These are phyloP conservation scores for Xerocomellus intermedius DNA, from an alignment of 768 basidiomycete species.

Conservation along the genomic window DNA sequence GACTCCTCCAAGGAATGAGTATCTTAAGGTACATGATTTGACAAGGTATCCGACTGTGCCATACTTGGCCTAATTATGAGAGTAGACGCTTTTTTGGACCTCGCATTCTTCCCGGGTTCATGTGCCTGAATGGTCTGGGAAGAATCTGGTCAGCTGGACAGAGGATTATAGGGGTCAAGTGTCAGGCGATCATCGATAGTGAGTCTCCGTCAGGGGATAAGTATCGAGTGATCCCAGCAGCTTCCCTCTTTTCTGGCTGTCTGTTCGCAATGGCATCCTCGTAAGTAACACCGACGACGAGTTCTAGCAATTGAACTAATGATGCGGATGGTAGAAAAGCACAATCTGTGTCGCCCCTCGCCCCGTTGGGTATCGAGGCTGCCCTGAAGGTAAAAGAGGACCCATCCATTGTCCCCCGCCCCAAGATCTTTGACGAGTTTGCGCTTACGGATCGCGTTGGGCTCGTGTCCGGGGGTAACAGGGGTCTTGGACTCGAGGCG, in stretches of 20 bases:
- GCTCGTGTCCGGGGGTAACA: conserved; percentile 61
- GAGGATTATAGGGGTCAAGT: no score
- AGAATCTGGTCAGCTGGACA: no score
- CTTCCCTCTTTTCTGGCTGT: neutral
- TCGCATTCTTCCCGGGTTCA: no score
- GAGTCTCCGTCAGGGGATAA: no score
- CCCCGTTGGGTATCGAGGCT: conserved; percentile 61
- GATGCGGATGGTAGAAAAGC: conserved; percentile 10
- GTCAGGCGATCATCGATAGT: neutral
- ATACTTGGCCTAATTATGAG: no score
- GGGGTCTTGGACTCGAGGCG: conserved; percentile 83
- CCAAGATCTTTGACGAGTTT: conserved; percentile 62
- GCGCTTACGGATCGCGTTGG: conserved; percentile 55
- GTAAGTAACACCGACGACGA: conserved; percentile 2
- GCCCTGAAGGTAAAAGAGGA: conserved; percentile 47
- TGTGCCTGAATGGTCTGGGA: no score
- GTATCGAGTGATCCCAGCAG: neutral
- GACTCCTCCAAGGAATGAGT: no score
- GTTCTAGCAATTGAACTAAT: neutral
- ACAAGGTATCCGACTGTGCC: no score
- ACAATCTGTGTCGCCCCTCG: conserved; percentile 53
- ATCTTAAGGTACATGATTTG: no score
- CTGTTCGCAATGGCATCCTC: conserved; percentile 6
- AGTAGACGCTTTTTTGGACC: no score
- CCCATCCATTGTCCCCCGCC: conserved; percentile 32